These are phyloP conservation scores for Hibiscus trionum DNA, from an alignment of 345 rosid genomes.

Conservation along the genomic window DNA sequence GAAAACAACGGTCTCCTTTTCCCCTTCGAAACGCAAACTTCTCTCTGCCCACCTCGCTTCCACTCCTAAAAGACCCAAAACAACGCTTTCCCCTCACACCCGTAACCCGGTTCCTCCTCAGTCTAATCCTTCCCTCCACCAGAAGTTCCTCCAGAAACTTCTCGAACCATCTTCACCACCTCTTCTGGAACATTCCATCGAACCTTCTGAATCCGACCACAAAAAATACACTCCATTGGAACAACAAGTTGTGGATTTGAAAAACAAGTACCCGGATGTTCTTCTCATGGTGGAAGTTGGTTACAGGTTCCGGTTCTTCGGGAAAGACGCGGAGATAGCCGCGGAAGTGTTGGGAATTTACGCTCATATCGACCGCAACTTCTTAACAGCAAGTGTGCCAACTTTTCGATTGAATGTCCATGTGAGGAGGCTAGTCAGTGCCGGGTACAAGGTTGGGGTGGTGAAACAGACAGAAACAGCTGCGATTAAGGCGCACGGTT, in stretches of 20 bases:
- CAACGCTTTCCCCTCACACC: constrained; percentile 35
- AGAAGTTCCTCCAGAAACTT: constrained; percentile 37
- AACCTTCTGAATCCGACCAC: constrained; percentile 6
- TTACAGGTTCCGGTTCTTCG: constrained; percentile 86
- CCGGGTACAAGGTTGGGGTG: constrained; percentile 86
- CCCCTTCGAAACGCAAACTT: constrained; percentile 64
- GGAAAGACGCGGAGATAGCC: constrained; percentile 77
- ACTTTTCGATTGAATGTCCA: constrained; percentile 79
- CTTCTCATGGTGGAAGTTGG: constrained; percentile 92
- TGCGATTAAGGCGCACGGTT: constrained; percentile 76
- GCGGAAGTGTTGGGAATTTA: constrained; percentile 69
- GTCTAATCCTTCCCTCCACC: constrained; percentile 37
- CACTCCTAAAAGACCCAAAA: constrained; percentile 36
- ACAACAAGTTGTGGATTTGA: constrained; percentile 70
- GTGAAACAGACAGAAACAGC: constrained; percentile 98
- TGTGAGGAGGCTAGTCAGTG: constrained; percentile 73
- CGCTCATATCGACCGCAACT: constrained; percentile 71
- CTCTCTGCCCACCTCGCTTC: constrained; percentile 43
- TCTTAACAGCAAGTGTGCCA: constrained; percentile 89
- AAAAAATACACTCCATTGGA: constrained; percentile 77
- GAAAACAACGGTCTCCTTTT: constrained; percentile 61
- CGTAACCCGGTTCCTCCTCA: constrained; percentile 30
- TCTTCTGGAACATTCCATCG: background rate
- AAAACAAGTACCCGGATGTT: constrained; percentile 57
- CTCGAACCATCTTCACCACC: constrained; percentile 24